A percentile compares a stretch with the other conserved stretches of the same genome.
Conservation (phyloP, 345 rosid species). For the Ricinus communis region DNA sequence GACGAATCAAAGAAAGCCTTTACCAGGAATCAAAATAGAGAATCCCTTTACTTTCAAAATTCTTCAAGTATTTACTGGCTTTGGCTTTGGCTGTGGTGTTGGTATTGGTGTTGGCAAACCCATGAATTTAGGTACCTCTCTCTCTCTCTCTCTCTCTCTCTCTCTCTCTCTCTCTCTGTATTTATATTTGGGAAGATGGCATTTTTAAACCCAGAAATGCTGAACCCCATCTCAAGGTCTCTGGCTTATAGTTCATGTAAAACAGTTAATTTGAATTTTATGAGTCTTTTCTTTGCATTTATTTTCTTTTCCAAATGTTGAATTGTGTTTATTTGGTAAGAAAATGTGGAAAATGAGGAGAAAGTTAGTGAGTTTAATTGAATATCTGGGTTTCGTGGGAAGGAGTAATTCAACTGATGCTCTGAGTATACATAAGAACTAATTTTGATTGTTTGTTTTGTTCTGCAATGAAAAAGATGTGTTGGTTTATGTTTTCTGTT, state of each 20-base stretch:
- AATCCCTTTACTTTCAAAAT: constrained; percentile 89
- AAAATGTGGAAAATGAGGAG: constrained; percentile 2
- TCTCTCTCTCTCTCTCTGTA: background rate
- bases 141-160: background rate
- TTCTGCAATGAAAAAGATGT: background rate
- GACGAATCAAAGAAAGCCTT: constrained; percentile 42
- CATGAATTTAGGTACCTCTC: constrained; percentile 60
- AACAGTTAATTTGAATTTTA: constrained; percentile 7
- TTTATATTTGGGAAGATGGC: constrained; percentile 24
- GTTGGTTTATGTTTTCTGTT: background rate
- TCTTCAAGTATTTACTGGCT: constrained; percentile 88
- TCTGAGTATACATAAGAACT: background rate
- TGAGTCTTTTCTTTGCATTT: background rate
- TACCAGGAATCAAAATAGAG: constrained; percentile 52
- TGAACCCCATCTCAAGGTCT: constrained; percentile 20
- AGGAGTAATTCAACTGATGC: background rate
- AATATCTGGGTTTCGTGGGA: background rate
- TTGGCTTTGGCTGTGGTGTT: constrained; percentile 92
- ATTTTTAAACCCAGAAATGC: constrained; percentile 35
- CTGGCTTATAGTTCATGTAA: constrained; percentile 29
- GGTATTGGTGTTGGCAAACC: constrained; percentile 90
- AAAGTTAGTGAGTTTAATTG: background rate
- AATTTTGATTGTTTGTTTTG: background rate
- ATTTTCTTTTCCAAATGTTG: background rate
- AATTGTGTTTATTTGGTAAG: background rate